Evolutionary conservation across 441 rosid species (phyloP).

Genomic region (Adansonia grandidieri): DNA sequence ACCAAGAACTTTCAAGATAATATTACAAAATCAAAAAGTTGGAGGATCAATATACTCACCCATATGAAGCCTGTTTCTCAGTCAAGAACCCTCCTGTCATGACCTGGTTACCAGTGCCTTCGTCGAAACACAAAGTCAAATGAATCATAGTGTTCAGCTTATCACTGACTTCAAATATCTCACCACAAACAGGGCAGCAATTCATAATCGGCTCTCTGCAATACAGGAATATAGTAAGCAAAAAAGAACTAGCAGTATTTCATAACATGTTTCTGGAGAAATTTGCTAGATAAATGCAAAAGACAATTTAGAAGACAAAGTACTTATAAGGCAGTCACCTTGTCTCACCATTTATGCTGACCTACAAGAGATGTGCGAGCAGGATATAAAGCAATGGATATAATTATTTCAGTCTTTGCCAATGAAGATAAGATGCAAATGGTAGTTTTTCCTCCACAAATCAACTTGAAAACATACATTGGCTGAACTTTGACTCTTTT

Average conservation of each 20-base stretch:
- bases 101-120: constrained; percentile 89
- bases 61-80: constrained; percentile 90
- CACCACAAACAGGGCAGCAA: constrained; percentile 91
- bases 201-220: constrained; percentile 81
- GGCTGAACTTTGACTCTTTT: not conserved
- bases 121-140: constrained; percentile 89
- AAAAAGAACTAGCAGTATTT: not conserved
- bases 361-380: not conserved
- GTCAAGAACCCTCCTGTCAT: constrained; percentile 98
- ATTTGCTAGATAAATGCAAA: not conserved
- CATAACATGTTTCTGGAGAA: not conserved
- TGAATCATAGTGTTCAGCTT: constrained; percentile 82
- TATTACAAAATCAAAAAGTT: constrained; percentile 13
- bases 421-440: constrained; percentile 4
- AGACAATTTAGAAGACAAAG: not conserved
- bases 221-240: constrained; percentile 19
- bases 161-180: constrained; percentile 67
- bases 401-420: not conserved
- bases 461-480: not conserved
- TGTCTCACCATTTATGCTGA: not conserved
- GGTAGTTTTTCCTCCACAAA: constrained; percentile 10
- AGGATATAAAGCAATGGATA: not conserved
- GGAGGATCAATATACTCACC: constrained; percentile 48
- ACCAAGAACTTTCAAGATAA: constrained; percentile 3
- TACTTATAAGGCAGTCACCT: constrained; percentile 4